A percentile compares a stretch with the other conserved stretches of the same genome.
Conservation (phyloP, 768 basidiomycete genomes). For the Lentinula guzmanii region DNA sequence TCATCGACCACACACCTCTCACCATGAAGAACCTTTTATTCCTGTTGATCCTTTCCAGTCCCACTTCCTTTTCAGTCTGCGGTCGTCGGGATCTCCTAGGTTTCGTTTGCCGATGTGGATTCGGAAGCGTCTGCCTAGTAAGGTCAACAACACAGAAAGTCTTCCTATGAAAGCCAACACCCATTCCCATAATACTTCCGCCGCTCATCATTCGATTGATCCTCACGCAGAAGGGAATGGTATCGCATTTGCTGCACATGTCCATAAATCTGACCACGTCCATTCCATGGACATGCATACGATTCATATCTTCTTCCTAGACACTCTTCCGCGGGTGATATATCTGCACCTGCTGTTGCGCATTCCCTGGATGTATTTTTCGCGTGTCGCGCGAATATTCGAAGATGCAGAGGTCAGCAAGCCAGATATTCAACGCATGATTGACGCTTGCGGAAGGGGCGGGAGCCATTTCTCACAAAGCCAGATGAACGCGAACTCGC, state of each 20-base stretch:
- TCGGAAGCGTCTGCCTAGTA: conserved; percentile 18
- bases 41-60: conserved; percentile 50
- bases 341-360: conserved; percentile 47
- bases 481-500: not conserved
- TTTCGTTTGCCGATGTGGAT: not conserved
- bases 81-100: not conserved
- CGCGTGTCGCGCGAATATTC: conserved; percentile 70
- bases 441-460: conserved; percentile 25
- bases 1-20: conserved; percentile 34
- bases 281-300: not conserved
- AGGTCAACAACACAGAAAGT: conserved; percentile 16
- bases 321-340: conserved; percentile 34
- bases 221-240: not conserved
- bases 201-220: not conserved
- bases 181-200: not conserved
- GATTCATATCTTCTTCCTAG: conserved; percentile 21
- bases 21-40: conserved; percentile 48
- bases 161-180: not conserved
- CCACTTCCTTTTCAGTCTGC: conserved; percentile 14
- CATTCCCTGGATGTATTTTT: conserved; percentile 76
- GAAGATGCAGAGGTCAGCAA: conserved; percentile 73
- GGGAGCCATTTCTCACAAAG: conserved; percentile 6
- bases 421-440: conserved; percentile 61
- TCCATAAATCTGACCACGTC: not conserved
- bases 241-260: not conserved